These are phyloP conservation scores for Monosporascus sp. DNA, from an alignment of 2,329 filamentous ascomycete genomes.

Conservation along the genomic window DNA sequence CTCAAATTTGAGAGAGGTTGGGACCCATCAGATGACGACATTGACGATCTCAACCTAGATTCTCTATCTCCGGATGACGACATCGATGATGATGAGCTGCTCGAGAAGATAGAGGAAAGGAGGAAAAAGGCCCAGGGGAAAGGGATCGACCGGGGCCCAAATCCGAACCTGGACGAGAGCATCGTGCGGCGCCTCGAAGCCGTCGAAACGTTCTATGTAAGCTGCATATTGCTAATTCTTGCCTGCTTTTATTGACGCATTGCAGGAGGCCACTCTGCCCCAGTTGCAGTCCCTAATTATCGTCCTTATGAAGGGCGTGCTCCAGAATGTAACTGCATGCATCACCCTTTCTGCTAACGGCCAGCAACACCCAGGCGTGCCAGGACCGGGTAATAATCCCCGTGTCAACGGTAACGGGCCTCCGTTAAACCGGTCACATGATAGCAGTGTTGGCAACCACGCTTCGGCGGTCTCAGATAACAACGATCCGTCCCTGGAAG, in stretches of 20 bases:
- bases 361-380: constrained; percentile 39
- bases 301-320: constrained; percentile 81
- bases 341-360: constrained; percentile 54
- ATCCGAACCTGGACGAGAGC: constrained; percentile 43
- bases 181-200: constrained; percentile 64
- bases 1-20: constrained; percentile 91
- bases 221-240: constrained; percentile 28
- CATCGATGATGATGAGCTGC: constrained; percentile 34
- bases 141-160: constrained; percentile 47
- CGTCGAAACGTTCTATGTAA: constrained; percentile 81
- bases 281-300: constrained; percentile 91
- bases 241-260: constrained; percentile 22
- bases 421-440: constrained; percentile 24
- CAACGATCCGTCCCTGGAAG: constrained; percentile 58
- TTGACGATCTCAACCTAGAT: constrained; percentile 36
- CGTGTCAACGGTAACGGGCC: constrained; percentile 35
- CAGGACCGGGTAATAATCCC: constrained; percentile 30
- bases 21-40: constrained; percentile 49
- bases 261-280: constrained; percentile 67
- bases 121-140: constrained; percentile 36
- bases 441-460: constrained; percentile 25
- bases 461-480: constrained; percentile 30
- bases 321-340: constrained; percentile 83
- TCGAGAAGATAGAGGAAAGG: constrained; percentile 35
- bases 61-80: constrained; percentile 19